A percentile compares a stretch with the other conserved stretches of the same genome.
Evolutionary conservation across 2,329 filamentous ascomycete genomes (phyloP).

Genomic region (Trichophyton simii): DNA sequence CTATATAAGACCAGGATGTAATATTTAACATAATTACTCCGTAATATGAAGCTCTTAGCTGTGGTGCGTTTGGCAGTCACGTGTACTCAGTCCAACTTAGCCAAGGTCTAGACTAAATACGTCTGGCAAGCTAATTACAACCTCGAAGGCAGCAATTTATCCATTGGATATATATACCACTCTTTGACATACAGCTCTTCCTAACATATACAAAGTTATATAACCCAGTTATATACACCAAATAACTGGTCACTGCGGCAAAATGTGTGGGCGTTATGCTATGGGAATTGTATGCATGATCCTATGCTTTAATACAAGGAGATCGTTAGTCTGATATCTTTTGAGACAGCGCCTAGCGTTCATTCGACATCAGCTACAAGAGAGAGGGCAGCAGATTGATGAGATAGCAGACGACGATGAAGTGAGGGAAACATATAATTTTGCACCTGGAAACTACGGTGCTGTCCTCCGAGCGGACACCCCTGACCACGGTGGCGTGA

Average conservation of each 20-base stretch:
- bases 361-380: constrained; percentile 58
- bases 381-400: constrained; percentile 60
- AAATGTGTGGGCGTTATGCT: constrained; percentile 58
- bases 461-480: constrained; percentile 72
- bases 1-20: too few species aligned
- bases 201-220: not conserved
- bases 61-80: too few species aligned
- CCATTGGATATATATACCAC: too few species aligned
- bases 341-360: constrained; percentile 56
- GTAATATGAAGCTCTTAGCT: too few species aligned
- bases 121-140: too few species aligned
- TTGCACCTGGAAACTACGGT: constrained; percentile 76
- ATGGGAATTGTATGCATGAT: constrained; percentile 44
- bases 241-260: not conserved
- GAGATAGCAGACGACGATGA: constrained; percentile 60
- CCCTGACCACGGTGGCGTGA: constrained; percentile 45
- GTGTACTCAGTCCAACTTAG: too few species aligned
- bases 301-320: not conserved
- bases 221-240: not conserved
- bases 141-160: too few species aligned
- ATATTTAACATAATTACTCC: too few species aligned
- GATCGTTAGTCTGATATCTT: not conserved
- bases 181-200: not conserved
- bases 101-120: too few species aligned
- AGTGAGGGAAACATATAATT: constrained; percentile 72